phyloP scores from a whole-genome alignment of 1,284 basidiomycete species.

The Caloboletus firmus region DNA sequence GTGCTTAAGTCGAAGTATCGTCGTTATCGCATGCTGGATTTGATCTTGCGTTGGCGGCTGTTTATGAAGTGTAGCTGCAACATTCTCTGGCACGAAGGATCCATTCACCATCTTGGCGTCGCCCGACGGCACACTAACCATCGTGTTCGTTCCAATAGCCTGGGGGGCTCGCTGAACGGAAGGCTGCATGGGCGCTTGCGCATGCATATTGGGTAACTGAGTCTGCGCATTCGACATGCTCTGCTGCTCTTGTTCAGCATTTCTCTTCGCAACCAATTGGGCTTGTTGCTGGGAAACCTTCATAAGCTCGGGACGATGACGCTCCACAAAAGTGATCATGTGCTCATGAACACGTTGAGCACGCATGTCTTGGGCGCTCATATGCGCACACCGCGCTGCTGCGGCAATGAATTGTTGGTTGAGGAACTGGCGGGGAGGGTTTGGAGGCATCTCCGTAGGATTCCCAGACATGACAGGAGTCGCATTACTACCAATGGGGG shows the following conservation, averaged over 20 bases:
- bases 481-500: slow-evolving; percentile 14
- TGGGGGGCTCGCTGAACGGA: slow-evolving; percentile 22
- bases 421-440: slow-evolving; percentile 9
- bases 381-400: slow-evolving; percentile 41
- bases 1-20: slow-evolving; percentile 37
- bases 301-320: slow-evolving; percentile 42
- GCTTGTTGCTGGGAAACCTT: slow-evolving; percentile 28
- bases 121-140: slow-evolving; percentile 10
- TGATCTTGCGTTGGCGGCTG: slow-evolving; percentile 32
- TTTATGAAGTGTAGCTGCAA: slow-evolving; percentile 8
- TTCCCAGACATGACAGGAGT: slow-evolving; percentile 16
- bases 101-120: slow-evolving; percentile 28
- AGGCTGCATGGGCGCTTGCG: slow-evolving; percentile 23
- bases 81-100: slow-evolving; percentile 15
- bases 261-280: slow-evolving; percentile 25
- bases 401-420: slow-evolving; percentile 26
- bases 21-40: slow-evolving; percentile 30
- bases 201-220: slow-evolving; percentile 20
- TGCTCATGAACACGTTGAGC: slow-evolving; percentile 48
- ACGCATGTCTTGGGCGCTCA: slow-evolving; percentile 52
- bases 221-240: slow-evolving; percentile 20
- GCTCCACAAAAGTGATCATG: slow-evolving; percentile 58
- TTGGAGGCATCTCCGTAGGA: slow-evolving; percentile 25
- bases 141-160: slow-evolving; percentile 15
- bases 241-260: slow-evolving; percentile 30